phyloP scores from a whole-genome alignment of 768 basidiomycete species.

The Asterophora parasitica region DNA sequence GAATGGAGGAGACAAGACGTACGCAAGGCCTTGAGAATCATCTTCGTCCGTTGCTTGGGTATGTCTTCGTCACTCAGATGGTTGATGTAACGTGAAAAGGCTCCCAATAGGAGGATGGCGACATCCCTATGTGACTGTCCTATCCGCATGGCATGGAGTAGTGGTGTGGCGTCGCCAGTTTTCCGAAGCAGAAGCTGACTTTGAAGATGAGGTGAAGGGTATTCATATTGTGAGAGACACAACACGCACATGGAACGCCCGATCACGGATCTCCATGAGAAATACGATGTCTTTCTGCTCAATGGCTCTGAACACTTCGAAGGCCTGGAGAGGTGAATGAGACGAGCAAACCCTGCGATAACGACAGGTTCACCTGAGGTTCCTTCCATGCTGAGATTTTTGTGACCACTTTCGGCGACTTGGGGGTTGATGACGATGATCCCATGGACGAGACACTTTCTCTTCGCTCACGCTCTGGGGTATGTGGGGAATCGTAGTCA shows the following conservation, averaged over 20 bases:
- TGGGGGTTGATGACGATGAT: constrained; percentile 16
- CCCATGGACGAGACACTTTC: constrained; percentile 19
- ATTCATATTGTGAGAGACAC: neutral
- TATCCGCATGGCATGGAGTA: constrained; percentile 86
- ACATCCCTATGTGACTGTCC: constrained; percentile 74
- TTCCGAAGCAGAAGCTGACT: constrained; percentile 73
- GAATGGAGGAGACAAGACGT: constrained; percentile 20
- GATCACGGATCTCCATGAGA: constrained; percentile 80
- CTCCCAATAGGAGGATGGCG: constrained; percentile 82
- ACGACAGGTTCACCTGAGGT: constrained; percentile 39
- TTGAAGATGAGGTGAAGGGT: neutral
- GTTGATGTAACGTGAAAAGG: constrained; percentile 90
- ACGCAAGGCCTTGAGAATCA: constrained; percentile 77
- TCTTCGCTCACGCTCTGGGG: constrained; percentile 14
- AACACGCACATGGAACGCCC: constrained; percentile 68
- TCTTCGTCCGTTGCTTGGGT: constrained; percentile 59
- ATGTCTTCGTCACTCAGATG: constrained; percentile 81
- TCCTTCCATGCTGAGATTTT: constrained; percentile 38
- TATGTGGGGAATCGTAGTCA: constrained; percentile 15
- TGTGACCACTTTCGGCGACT: constrained; percentile 10
- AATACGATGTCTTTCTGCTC: constrained; percentile 80
- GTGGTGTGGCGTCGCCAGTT: constrained; percentile 80
- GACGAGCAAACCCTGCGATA: neutral
- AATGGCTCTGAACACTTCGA: constrained; percentile 75
- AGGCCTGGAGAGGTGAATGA: constrained; percentile 27